Percentiles rank a stretch among this genome's conserved stretches.
These are phyloP conservation scores for Kalaharituber pfeilii DNA, from an alignment of 2,329 filamentous ascomycete species.

Conservation along the genomic window DNA sequence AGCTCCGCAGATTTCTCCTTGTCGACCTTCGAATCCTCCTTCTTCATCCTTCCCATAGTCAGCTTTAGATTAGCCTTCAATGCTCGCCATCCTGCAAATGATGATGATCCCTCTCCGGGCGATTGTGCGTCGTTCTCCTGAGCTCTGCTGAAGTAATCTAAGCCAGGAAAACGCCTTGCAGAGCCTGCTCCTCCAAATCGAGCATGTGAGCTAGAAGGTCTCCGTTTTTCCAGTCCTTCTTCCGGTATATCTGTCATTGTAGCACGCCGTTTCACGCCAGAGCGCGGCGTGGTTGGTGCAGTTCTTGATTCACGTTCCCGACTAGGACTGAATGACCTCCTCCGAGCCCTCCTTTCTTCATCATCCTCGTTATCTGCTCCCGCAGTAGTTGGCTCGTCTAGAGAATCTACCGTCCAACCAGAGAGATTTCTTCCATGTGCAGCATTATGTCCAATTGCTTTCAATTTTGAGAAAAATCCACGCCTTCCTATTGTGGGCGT, in stretches of 20 bases:
- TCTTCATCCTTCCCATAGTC: conserved; percentile 56
- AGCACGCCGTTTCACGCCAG: conserved; percentile 26
- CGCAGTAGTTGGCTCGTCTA: conserved; percentile 8
- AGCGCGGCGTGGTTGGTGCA: conserved; percentile 14
- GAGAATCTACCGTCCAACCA: conserved; percentile 16
- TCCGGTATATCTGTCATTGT: conserved; percentile 35
- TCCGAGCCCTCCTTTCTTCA: neutral
- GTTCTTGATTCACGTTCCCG: conserved; percentile 11
- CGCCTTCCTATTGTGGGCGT: conserved; percentile 17
- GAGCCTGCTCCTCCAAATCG: conserved; percentile 2
- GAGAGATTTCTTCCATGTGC: conserved; percentile 15
- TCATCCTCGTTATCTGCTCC: conserved; percentile 5
- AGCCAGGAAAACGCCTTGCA: conserved; percentile 18
- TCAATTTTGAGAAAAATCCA: conserved; percentile 21
- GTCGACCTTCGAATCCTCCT: conserved; percentile 69
- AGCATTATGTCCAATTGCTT: conserved; percentile 16
- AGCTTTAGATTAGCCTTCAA: conserved; percentile 76
- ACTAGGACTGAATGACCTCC: conserved; percentile 5
- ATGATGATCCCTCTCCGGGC: conserved; percentile 13
- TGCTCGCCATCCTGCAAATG: conserved; percentile 68
- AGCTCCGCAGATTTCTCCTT: conserved; percentile 90
- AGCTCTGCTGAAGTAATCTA: conserved; percentile 32
- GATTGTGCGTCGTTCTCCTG: conserved; percentile 26
- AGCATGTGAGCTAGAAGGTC: neutral
- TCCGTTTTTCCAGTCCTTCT: conserved; percentile 10